These are phyloP conservation scores for Batkoa obscura DNA, from an alignment of 371 early-diverging fungal species.

Conservation along the genomic window DNA sequence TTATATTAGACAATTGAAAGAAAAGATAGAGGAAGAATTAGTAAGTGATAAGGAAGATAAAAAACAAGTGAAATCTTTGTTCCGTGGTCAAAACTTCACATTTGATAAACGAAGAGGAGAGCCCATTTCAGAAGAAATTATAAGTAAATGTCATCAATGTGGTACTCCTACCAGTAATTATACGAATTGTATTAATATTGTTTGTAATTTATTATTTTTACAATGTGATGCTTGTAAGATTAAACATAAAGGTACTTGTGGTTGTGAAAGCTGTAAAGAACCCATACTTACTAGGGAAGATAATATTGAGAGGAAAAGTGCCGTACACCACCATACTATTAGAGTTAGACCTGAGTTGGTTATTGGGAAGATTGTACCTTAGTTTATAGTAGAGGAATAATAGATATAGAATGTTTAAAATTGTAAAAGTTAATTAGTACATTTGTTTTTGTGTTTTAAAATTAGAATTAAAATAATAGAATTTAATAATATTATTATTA, in stretches of 20 bases:
- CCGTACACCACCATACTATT: neutral
- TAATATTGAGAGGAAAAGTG: neutral
- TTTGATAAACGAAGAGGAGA: constrained; percentile 59
- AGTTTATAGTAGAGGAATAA: no score
- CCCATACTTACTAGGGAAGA: constrained; percentile 13
- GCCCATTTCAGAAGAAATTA: constrained; percentile 36
- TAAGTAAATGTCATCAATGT: constrained; percentile 45
- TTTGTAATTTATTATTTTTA: constrained; percentile 47
- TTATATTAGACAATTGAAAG: constrained; percentile 15
- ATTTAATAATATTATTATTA: no score
- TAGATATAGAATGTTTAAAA: no score
- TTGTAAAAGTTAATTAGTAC: no score
- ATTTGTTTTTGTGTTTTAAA: no score
- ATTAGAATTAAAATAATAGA: no score
- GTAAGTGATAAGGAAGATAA: neutral
- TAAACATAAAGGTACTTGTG: constrained; percentile 38
- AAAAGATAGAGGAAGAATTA: neutral
- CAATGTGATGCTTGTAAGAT: constrained; percentile 36
- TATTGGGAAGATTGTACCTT: no score
- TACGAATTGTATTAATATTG: constrained; percentile 41
- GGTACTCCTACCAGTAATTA: constrained; percentile 37
- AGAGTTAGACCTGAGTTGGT: neutral
- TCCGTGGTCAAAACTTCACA: constrained; percentile 56
- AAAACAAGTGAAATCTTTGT: constrained; percentile 22
- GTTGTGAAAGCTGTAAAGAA: constrained; percentile 29